Evolutionary conservation across 148 eudicot species (phyloP).

Genomic region (Drosera capensis): DNA sequence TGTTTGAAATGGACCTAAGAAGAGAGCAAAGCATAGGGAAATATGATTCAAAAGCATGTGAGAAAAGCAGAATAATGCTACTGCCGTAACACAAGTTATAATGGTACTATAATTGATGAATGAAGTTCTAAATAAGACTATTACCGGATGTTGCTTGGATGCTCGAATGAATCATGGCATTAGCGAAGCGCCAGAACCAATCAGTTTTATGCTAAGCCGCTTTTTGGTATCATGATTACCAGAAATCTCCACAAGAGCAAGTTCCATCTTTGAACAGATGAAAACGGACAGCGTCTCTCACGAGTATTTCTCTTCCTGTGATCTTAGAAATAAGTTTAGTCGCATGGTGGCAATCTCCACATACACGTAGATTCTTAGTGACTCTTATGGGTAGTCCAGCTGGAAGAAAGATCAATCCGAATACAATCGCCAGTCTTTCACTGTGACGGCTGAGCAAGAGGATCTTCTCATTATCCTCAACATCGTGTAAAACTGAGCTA

Average conservation of each 20-base stretch:
- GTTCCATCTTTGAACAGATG: slow-evolving; percentile 87
- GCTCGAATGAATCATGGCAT: no score
- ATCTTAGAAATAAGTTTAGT: slow-evolving; percentile 81
- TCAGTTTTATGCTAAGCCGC: no score
- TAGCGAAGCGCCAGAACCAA: no score
- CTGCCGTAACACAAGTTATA: no score
- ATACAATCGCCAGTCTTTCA: slow-evolving; percentile 90
- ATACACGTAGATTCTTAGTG: slow-evolving; percentile 84
- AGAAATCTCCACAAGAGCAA: slow-evolving; percentile 98
- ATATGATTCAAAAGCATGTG: no score
- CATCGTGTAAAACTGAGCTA: slow-evolving; percentile 62
- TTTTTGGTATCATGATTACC: slow-evolving; percentile 39
- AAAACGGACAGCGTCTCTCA: slow-evolving; percentile 83
- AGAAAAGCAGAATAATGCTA: no score
- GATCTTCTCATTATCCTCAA: slow-evolving; percentile 67
- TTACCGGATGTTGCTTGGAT: no score
- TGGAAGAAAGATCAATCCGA: slow-evolving; percentile 73
- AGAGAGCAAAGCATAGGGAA: no score
- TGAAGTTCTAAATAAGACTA: no score
- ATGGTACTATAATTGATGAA: no score
- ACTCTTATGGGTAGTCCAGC: slow-evolving; percentile 56
- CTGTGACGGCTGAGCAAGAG: slow-evolving; percentile 71
- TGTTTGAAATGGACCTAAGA: no score
- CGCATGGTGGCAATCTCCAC: slow-evolving; percentile 80
- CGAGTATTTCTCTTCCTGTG: slow-evolving; percentile 82